Conservation (phyloP, 441 rosid genomes). For the Erysimum pusillum region DNA sequence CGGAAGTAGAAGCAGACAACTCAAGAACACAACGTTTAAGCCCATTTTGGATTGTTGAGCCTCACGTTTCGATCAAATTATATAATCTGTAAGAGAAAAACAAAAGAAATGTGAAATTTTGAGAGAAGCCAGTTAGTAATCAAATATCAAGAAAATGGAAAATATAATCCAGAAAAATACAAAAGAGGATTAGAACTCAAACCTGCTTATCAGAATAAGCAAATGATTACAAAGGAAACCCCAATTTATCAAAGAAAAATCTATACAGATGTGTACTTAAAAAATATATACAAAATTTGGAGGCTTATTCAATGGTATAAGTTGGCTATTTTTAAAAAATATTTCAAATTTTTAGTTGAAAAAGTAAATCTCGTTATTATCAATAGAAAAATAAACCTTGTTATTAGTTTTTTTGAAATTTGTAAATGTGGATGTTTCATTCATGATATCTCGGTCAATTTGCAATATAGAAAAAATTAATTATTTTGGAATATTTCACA, state of each 20-base stretch:
- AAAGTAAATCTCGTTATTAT: too few relatives aligned
- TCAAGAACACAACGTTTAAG: constrained; percentile 51
- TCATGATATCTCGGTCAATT: background rate
- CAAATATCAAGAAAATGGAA: background rate
- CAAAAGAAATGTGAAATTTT: background rate
- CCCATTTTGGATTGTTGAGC: constrained; percentile 52
- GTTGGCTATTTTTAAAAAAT: background rate
- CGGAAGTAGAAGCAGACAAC: constrained; percentile 51
- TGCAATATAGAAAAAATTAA: background rate
- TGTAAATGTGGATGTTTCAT: constrained; percentile 5
- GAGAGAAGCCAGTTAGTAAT: background rate
- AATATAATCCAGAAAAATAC: background rate
- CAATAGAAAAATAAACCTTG: constrained; percentile 3
- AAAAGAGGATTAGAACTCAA: constrained; percentile 1
- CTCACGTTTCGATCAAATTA: constrained; percentile 15
- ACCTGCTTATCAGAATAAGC: constrained; percentile 17
- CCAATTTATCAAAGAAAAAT: background rate
- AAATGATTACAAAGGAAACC: constrained; percentile 10
- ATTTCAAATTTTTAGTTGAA: background rate
- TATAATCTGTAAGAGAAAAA: background rate
- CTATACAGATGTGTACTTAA: background rate
- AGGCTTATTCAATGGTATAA: constrained; percentile 16
- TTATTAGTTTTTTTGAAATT: background rate
- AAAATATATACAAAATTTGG: background rate
- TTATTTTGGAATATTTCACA: background rate